A percentile compares a stretch with the other conserved stretches of the same genome.
Evolutionary conservation across 2,329 filamentous ascomycete genomes (phyloP).

Genomic region (Botryotinia convoluta): DNA sequence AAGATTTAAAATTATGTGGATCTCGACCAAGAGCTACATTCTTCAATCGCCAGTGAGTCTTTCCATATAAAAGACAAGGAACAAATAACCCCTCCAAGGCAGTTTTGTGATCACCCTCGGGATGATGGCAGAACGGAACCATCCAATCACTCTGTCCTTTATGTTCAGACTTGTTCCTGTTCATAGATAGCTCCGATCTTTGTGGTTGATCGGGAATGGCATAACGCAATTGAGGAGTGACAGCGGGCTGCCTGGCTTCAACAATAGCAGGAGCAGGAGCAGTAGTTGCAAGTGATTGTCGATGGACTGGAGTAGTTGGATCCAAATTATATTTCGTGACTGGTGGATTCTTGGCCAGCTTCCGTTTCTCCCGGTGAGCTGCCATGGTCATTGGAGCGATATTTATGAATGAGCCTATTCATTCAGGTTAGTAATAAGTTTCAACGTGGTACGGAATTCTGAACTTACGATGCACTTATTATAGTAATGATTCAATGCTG

Average conservation of each 20-base stretch:
- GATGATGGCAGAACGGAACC: slow-evolving; percentile 42
- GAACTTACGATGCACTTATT: slow-evolving; percentile 21
- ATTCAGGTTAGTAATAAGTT: neutral
- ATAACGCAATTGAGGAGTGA: slow-evolving; percentile 2
- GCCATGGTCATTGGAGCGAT: neutral
- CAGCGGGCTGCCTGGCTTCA: neutral
- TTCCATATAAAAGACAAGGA: slow-evolving; percentile 45
- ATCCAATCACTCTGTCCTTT: slow-evolving; percentile 32
- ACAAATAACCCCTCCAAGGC: slow-evolving; percentile 32
- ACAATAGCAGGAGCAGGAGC: neutral
- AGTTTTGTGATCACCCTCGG: slow-evolving; percentile 36
- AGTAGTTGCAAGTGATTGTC: slow-evolving; percentile 14
- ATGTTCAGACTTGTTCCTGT: slow-evolving; percentile 16
- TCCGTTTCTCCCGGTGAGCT: neutral
- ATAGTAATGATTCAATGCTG: slow-evolving; percentile 27
- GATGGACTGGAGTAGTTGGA: slow-evolving; percentile 12
- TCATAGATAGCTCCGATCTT: slow-evolving; percentile 1
- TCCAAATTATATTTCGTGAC: slow-evolving; percentile 12
- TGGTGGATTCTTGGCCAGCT: slow-evolving; percentile 11
- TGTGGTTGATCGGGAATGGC: slow-evolving; percentile 10
- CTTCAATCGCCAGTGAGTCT: slow-evolving; percentile 44
- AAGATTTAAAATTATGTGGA: slow-evolving; percentile 40
- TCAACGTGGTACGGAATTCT: neutral
- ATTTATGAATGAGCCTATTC: slow-evolving; percentile 14
- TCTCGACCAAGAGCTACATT: slow-evolving; percentile 41